A percentile compares a stretch with the other conserved stretches of the same genome.
These are phyloP conservation scores for Antrodiella citrinella DNA, from an alignment of 768 basidiomycete genomes.

Conservation along the genomic window DNA sequence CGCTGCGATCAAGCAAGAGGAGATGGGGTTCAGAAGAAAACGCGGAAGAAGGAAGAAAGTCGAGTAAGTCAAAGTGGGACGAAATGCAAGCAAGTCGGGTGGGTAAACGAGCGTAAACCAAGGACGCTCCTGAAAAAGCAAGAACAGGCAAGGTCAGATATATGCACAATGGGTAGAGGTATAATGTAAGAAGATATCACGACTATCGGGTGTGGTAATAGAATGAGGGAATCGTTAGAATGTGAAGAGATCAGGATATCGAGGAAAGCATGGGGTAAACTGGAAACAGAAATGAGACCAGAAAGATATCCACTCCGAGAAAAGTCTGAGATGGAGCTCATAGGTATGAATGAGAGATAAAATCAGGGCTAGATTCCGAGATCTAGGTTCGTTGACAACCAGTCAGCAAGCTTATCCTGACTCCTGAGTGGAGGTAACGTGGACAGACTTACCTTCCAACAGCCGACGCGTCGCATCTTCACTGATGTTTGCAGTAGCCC, in stretches of 20 bases:
- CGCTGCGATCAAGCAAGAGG: too few relatives aligned
- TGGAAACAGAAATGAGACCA: neutral
- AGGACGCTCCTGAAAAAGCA: neutral
- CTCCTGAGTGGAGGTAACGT: neutral
- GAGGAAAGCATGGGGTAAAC: neutral
- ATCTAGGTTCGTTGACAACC: neutral
- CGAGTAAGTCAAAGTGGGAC: too few relatives aligned
- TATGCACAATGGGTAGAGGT: neutral
- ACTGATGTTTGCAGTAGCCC: slow-evolving; percentile 72
- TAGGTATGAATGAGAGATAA: neutral
- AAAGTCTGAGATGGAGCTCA: neutral
- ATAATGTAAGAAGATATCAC: neutral
- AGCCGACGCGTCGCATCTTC: slow-evolving; percentile 67
- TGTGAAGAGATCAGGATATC: neutral
- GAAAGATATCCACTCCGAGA: neutral
- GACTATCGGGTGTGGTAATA: neutral
- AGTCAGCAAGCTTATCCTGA: neutral
- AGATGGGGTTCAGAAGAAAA: too few relatives aligned
- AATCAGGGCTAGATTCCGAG: neutral
- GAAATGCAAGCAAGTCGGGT: too few relatives aligned
- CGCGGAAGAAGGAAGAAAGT: too few relatives aligned
- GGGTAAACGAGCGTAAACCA: neutral
- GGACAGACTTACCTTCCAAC: slow-evolving; percentile 49
- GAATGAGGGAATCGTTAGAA: neutral
- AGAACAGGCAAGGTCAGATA: neutral